These are phyloP conservation scores for Acarospora socialis DNA, from an alignment of 2,329 filamentous ascomycete species.

Conservation along the genomic window DNA sequence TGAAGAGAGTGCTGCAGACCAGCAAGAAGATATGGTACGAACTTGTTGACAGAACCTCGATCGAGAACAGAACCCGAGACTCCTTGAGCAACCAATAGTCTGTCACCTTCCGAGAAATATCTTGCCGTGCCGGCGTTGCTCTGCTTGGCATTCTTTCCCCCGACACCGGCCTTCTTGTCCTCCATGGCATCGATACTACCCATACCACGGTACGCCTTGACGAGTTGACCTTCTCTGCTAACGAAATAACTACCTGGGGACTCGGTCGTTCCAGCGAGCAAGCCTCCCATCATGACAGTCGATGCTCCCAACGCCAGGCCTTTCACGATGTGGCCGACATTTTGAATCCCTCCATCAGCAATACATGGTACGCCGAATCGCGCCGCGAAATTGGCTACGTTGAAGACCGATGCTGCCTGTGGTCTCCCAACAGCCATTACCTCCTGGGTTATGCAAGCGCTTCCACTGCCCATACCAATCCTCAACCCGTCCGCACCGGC, in stretches of 20 bases:
- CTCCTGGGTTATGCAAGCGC: constrained; percentile 97
- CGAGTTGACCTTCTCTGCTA: constrained; percentile 88
- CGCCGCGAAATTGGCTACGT: constrained; percentile 76
- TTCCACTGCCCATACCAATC: constrained; percentile 97
- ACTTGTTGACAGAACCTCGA: constrained; percentile 71
- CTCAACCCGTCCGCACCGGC: constrained; percentile 91
- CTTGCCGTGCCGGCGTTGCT: constrained; percentile 88
- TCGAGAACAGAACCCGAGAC: constrained; percentile 58
- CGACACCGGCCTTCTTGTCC: constrained; percentile 83
- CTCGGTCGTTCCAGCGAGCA: constrained; percentile 92
- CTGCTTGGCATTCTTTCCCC: constrained; percentile 52
- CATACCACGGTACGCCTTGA: constrained; percentile 99
- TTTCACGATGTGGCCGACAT: constrained; percentile 98
- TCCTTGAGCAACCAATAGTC: constrained; percentile 88
- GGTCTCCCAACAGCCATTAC: constrained; percentile 98
- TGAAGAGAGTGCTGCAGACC: constrained; percentile 96
- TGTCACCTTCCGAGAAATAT: constrained; percentile 96
- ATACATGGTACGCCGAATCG: constrained; percentile 96
- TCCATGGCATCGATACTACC: constrained; percentile 98
- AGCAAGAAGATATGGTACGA: constrained; percentile 86
- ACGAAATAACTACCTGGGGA: constrained; percentile 95
- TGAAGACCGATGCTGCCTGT: constrained; percentile 85
- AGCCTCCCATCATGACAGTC: constrained; percentile 98
- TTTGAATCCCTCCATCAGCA: constrained; percentile 94
- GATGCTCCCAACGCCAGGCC: constrained; percentile 86